These are phyloP conservation scores for Epichloe uncinata DNA, from an alignment of 2,329 filamentous ascomycete genomes.

Conservation along the genomic window DNA sequence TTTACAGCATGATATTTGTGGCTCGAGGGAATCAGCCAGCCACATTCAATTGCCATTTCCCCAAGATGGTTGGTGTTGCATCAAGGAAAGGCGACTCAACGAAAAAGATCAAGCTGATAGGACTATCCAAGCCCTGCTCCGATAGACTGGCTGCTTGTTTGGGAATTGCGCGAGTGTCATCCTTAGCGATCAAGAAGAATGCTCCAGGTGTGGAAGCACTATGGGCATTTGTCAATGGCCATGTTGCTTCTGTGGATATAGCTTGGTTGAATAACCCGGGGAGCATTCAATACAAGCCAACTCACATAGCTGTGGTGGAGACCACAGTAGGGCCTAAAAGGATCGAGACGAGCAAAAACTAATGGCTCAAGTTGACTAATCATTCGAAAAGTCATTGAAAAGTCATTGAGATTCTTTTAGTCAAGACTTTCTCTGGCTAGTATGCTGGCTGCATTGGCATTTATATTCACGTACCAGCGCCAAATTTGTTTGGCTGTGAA, in stretches of 20 bases:
- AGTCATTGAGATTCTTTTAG: background rate
- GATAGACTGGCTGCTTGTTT: slow-evolving; percentile 42
- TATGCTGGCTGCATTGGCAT: background rate
- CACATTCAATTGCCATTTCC: slow-evolving; percentile 44
- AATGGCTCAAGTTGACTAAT: background rate
- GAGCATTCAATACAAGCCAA: slow-evolving; percentile 15
- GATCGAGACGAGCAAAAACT: background rate
- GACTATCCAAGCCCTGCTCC: slow-evolving; percentile 47
- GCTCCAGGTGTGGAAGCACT: slow-evolving; percentile 45
- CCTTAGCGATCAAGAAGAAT: slow-evolving; percentile 42
- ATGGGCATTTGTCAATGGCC: slow-evolving; percentile 38
- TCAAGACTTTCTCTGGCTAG: background rate
- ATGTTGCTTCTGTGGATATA: slow-evolving; percentile 38
- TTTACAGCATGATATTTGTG: slow-evolving; percentile 44
- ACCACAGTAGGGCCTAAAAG: slow-evolving; percentile 22
- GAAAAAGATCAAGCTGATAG: slow-evolving; percentile 41
- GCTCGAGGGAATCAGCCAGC: slow-evolving; percentile 43
- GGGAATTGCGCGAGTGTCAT: slow-evolving; percentile 50
- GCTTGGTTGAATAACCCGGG: slow-evolving; percentile 32
- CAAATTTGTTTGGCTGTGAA: no score
- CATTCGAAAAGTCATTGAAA: background rate
- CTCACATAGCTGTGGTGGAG: slow-evolving; percentile 22
- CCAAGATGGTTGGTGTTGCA: slow-evolving; percentile 38
- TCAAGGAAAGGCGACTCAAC: slow-evolving; percentile 27
- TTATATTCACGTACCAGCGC: no score